Evolutionary conservation across 352 stramenopile species (phyloP).

Genomic region (Pythium angustatum): DNA sequence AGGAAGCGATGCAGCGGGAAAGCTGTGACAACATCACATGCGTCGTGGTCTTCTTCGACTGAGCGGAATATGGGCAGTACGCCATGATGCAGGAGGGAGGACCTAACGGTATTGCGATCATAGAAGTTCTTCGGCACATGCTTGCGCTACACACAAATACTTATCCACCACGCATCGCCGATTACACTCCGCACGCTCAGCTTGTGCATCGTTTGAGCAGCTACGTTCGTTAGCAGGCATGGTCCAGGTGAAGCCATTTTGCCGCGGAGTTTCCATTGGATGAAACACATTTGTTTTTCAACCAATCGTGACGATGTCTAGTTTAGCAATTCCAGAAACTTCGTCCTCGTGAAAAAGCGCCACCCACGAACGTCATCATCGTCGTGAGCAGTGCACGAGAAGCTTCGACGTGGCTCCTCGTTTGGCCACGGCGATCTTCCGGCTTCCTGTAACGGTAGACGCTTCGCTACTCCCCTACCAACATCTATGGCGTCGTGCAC

Average conservation of each 20-base stretch:
- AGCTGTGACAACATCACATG: conserved; percentile 81
- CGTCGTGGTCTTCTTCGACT: conserved; percentile 69
- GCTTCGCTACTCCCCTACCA: no score
- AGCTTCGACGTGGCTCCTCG: conserved; percentile 12
- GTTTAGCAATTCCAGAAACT: conserved; percentile 27
- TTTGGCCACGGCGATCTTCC: not conserved
- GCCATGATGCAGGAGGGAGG: not conserved
- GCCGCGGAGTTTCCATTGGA: no score
- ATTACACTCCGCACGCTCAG: no score
- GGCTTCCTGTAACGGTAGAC: no score
- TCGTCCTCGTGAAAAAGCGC: conserved; percentile 2
- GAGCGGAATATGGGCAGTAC: conserved; percentile 1
- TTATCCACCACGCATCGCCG: no score
- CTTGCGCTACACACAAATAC: not conserved
- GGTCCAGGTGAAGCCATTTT: no score
- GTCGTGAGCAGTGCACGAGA: conserved; percentile 7
- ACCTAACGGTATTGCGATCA: no score
- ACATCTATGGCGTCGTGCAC: not conserved
- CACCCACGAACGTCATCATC: conserved; percentile 24
- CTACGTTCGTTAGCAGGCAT: no score
- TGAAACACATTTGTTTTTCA: not conserved
- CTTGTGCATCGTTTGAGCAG: no score
- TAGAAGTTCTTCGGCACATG: no score
- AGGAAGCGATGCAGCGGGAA: conserved; percentile 50
- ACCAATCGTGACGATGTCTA: conserved; percentile 13